These are phyloP conservation scores for Takakia lepidozioides DNA, from an alignment of 225 moss, liverwort and hornwort species.

Conservation along the genomic window DNA sequence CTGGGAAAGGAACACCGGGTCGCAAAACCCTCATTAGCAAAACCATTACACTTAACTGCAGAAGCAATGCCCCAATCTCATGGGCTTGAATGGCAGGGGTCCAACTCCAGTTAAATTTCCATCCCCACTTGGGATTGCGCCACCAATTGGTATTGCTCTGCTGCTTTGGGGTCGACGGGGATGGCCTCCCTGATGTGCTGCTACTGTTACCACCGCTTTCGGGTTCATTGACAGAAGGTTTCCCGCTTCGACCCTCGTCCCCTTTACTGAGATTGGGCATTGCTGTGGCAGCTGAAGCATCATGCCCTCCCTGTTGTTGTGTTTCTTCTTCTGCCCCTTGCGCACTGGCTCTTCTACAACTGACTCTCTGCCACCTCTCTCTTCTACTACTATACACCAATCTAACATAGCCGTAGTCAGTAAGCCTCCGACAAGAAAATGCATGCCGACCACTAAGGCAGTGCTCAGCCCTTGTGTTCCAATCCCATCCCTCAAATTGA, in stretches of 20 bases:
- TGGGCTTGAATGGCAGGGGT: conserved; percentile 64
- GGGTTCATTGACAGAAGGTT: conserved; percentile 39
- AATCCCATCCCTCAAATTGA: conserved; percentile 8
- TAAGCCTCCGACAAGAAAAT: conserved; percentile 17
- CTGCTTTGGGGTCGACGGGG: conserved; percentile 63
- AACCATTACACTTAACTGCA: conserved; percentile 86
- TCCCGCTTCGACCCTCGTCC: conserved; percentile 23
- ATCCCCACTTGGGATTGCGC: conserved; percentile 60
- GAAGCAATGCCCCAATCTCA: conserved; percentile 84
- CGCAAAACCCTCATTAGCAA: conserved; percentile 91
- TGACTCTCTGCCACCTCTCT: conserved; percentile 21
- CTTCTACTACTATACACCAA: conserved; percentile 14
- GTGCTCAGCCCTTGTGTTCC: conserved; percentile 10
- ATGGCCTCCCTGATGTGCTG: conserved; percentile 58
- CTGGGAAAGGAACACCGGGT: conserved; percentile 70
- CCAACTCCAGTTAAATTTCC: conserved; percentile 56
- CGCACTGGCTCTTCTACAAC: conserved; percentile 26
- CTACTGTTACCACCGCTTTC: conserved; percentile 43
- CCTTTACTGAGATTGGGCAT: conserved; percentile 33
- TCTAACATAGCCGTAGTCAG: conserved; percentile 22
- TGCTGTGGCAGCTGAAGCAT: conserved; percentile 21
- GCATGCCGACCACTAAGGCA: conserved; percentile 16
- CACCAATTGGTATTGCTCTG: conserved; percentile 62
- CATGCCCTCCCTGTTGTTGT: conserved; percentile 18
- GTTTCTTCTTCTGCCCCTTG: conserved; percentile 34